Conservation (phyloP, 352 stramenopile genomes). For the Phytopythium sindhum region DNA sequence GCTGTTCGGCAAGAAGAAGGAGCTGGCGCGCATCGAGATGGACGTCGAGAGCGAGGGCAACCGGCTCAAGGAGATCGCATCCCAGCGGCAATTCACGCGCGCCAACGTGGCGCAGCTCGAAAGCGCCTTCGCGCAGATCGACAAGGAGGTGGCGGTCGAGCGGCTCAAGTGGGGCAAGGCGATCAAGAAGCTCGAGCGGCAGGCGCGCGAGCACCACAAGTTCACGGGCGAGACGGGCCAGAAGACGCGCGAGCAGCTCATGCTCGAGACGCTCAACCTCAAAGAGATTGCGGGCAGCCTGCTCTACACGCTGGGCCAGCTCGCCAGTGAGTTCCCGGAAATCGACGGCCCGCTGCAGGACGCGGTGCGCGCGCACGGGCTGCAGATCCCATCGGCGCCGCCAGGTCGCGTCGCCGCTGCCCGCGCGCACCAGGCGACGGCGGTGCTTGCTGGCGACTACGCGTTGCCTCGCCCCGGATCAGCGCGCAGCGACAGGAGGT, state of each 20-base stretch:
- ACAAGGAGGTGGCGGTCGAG: conserved; percentile 68
- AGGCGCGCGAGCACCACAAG: conserved; percentile 61
- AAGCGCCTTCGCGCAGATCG: conserved; percentile 51
- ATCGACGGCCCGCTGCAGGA: conserved; percentile 79
- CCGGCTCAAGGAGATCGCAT: conserved; percentile 66
- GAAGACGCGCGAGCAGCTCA: conserved; percentile 74
- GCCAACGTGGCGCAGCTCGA: conserved; percentile 66
- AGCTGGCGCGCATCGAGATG: conserved; percentile 88
- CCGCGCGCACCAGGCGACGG: conserved; percentile 25
- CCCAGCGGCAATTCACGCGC: conserved; percentile 53
- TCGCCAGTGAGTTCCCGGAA: conserved; percentile 93
- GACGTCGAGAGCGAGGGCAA: conserved; percentile 75
- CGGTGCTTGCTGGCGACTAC: conserved; percentile 11
- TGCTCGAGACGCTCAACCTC: conserved; percentile 69
- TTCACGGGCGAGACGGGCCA: conserved; percentile 16
- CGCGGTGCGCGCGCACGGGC: conserved; percentile 66
- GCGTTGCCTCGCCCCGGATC: conserved; percentile 53
- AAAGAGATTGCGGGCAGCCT: conserved; percentile 86
- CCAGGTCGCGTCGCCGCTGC: conserved; percentile 58
- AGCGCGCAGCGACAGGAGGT: conserved; percentile 70
- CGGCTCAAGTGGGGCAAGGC: conserved; percentile 68
- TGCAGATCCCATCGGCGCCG: conserved; percentile 76
- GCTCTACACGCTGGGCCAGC: conserved; percentile 90
- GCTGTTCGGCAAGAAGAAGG: conserved; percentile 94
- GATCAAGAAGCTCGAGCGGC: conserved; percentile 64